Base-by-base conservation (phyloP, 2,329 filamentous ascomycete species). In the Aspergillus oerlinghausenensis region DNA sequence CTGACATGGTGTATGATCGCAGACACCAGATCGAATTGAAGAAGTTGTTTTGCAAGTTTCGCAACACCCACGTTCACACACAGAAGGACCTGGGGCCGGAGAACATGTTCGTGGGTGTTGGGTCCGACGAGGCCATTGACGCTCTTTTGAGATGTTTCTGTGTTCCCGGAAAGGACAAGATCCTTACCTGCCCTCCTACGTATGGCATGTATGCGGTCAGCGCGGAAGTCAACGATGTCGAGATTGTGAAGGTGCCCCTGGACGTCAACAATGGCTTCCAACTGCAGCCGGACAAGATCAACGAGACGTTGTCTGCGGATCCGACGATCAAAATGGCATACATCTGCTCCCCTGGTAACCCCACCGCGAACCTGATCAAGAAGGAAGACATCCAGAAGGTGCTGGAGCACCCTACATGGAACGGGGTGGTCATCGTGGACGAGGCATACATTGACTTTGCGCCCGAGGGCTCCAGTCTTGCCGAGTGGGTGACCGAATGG, bases 131-230 rank as follows among this genome's bases (percentile, higher is more conserved):
- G 81, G 93, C 91, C 61, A 96, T 99, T 71, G 94, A 99, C 76
- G 91, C 90, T 5, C 83, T 99, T 43, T 83, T 99, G 58, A 88
- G 94, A 53, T 94, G 90, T 75, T 99, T 99, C 79, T 99, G 94
- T 77, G 79, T 85, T 1, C 94, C 94, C 0, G 90, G 88, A 49
- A 82, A 82, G 63, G 94, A 99, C 76, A 91, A 89, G 70, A 95
- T 99, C 70, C 83, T 99, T 38, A 93, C 91, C 45, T 97, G 93
- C 70, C 94, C 94, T 19, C 94, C 94, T 1, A 99, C 94, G 0
- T 99, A 99, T 73, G 94, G 94, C 77, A 99, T 99, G 94, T 99
- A 99, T 79, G 81, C 85, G 49, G 94, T 99, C 19, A 95, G 90
- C 6, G 94, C 94, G 1, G 89, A 95, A 71, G 88, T 97, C 64